These are phyloP conservation scores for Aegilops bicornis DNA, from an alignment of 176 grass and related monocot genomes.

Conservation along the genomic window DNA sequence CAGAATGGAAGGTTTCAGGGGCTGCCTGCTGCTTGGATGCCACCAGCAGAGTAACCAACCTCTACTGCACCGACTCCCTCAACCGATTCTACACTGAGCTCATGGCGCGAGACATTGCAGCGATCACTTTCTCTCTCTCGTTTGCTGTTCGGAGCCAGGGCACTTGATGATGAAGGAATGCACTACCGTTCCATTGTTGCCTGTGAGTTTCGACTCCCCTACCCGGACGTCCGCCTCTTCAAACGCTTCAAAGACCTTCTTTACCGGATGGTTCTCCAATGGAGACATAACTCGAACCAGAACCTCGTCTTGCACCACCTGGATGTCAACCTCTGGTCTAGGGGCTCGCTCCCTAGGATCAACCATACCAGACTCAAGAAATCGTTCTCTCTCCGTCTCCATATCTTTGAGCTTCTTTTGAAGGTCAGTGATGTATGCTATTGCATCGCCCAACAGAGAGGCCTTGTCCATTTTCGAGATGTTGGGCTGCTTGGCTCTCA, in stretches of 20 bases:
- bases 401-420: constrained; percentile 95
- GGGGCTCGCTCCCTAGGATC: constrained; percentile 34
- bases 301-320: constrained; percentile 78
- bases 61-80: background rate
- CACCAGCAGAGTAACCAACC: constrained; percentile 21
- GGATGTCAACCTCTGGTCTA: constrained; percentile 77
- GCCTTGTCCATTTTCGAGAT: constrained; percentile 99
- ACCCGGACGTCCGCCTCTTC: constrained; percentile 69
- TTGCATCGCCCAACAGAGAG: constrained; percentile 78
- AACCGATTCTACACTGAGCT: constrained; percentile 39
- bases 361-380: constrained; percentile 40
- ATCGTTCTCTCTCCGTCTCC: constrained; percentile 67
- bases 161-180: constrained; percentile 87
- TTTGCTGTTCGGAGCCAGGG: constrained; percentile 75
- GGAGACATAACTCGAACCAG: constrained; percentile 79
- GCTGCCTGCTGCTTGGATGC: constrained; percentile 39
- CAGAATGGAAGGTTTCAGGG: constrained; percentile 35
- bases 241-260: constrained; percentile 73
- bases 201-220: constrained; percentile 66
- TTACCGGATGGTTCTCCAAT: constrained; percentile 65
- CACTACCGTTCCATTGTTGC: constrained; percentile 49
- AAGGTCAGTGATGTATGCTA: constrained; percentile 90
- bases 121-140: constrained; percentile 81
- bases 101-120: constrained; percentile 59
- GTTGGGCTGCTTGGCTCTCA: constrained; percentile 82